phyloP scores from a whole-genome alignment of 2,329 filamentous ascomycete genomes.

The Xylaria multiplex region DNA sequence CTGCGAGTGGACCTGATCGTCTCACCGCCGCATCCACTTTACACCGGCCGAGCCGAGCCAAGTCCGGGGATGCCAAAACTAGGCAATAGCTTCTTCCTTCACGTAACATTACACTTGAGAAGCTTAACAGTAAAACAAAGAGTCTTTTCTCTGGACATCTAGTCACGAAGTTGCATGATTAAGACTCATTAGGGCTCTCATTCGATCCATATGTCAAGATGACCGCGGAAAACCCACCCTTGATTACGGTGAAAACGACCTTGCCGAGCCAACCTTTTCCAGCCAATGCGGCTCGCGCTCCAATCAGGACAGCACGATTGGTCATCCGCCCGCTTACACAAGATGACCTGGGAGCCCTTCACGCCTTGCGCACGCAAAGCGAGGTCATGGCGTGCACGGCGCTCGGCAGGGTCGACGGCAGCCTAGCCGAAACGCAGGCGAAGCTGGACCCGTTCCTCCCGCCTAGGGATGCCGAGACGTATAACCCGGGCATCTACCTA shows the following conservation, averaged over 20 bases:
- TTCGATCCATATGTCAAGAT: neutral
- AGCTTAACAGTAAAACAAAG: no score
- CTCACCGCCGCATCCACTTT: slow-evolving; percentile 8
- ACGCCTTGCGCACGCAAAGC: slow-evolving; percentile 41
- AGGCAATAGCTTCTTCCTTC: neutral
- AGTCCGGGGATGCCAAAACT: slow-evolving; percentile 2
- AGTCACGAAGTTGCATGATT: neutral
- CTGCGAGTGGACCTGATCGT: neutral
- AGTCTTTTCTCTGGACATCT: neutral
- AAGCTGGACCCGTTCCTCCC: slow-evolving; percentile 32
- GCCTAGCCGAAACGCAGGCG: slow-evolving; percentile 38
- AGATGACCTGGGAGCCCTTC: slow-evolving; percentile 37
- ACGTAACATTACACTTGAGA: neutral
- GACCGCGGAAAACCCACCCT: neutral
- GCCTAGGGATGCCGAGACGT: slow-evolving; percentile 29
- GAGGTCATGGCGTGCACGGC: slow-evolving; percentile 42
- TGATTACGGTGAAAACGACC: slow-evolving; percentile 36
- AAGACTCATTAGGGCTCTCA: neutral
- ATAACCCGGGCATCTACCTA: slow-evolving; percentile 41
- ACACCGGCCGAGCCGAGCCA: neutral
- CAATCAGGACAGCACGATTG: slow-evolving; percentile 40
- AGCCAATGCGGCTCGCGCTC: slow-evolving; percentile 36
- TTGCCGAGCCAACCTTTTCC: slow-evolving; percentile 40
- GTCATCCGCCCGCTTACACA: slow-evolving; percentile 41
- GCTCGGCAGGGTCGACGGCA: slow-evolving; percentile 36